Conservation (phyloP, 2,329 filamentous ascomycete species). For the Emydomyces testavorans region DNA sequence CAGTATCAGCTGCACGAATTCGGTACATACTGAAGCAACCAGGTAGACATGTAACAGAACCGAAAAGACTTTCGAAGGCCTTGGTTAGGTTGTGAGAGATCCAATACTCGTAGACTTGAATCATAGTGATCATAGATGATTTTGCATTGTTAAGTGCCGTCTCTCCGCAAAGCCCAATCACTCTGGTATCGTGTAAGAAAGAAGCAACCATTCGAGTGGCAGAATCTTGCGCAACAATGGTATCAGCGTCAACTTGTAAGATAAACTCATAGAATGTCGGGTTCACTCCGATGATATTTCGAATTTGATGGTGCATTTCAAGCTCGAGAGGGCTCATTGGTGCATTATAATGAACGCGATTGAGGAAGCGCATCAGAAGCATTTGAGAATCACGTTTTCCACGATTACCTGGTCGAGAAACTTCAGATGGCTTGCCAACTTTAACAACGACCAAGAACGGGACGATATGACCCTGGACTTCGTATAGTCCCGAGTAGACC, state of each 20-base stretch:
- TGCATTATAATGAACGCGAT: constrained; percentile 94
- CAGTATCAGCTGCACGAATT: constrained; percentile 83
- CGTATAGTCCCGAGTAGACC: constrained; percentile 93
- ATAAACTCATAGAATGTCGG: constrained; percentile 97
- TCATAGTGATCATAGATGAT: constrained; percentile 91
- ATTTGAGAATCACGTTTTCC: constrained; percentile 99
- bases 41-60: constrained; percentile 91
- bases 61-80: constrained; percentile 94
- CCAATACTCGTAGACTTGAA: constrained; percentile 99
- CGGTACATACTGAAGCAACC: constrained; percentile 99
- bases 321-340: constrained; percentile 93
- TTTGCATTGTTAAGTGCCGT: constrained; percentile 89
- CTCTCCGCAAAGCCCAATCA: constrained; percentile 93
- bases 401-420: constrained; percentile 73
- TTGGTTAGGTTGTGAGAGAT: constrained; percentile 96
- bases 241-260: constrained; percentile 94
- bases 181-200: constrained; percentile 79
- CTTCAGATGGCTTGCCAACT: constrained; percentile 74
- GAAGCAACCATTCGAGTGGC: constrained; percentile 83
- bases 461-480: constrained; percentile 95
- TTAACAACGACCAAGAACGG: constrained; percentile 96
- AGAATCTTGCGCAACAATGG: constrained; percentile 78
- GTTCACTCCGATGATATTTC: constrained; percentile 97
- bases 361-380: constrained; percentile 96
- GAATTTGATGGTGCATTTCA: constrained; percentile 97